phyloP scores from a whole-genome alignment of 352 stramenopile genomes.

The Phytophthora pseudosyringae region DNA sequence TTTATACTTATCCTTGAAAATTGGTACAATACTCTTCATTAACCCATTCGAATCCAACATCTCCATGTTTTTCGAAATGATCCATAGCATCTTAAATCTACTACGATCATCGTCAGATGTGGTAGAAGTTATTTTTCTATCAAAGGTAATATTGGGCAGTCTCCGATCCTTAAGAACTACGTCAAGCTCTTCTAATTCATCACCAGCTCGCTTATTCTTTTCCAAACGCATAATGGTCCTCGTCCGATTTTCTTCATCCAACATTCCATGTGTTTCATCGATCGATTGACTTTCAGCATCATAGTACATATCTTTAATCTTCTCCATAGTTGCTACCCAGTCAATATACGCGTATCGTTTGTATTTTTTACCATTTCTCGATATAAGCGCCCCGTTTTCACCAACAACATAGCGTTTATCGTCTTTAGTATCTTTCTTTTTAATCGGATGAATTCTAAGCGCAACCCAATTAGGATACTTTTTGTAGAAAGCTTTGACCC shows the following conservation, averaged over 20 bases:
- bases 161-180: too few relatives aligned
- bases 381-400: too few relatives aligned
- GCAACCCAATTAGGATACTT: constrained; percentile 14
- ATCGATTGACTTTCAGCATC: constrained; percentile 21
- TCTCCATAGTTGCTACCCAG: constrained; percentile 14
- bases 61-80: too few relatives aligned
- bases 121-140: too few relatives aligned
- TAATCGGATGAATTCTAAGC: neutral
- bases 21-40: constrained; percentile 7
- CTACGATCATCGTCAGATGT: neutral
- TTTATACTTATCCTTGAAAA: constrained; percentile 18
- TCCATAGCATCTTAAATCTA: constrained; percentile 6
- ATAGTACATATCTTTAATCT: constrained; percentile 4
- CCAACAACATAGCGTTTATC: constrained; percentile 13
- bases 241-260: constrained; percentile 6
- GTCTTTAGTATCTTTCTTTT: constrained; percentile 6
- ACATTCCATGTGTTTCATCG: constrained; percentile 15
- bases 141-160: too few relatives aligned
- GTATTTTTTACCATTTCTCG: too few relatives aligned
- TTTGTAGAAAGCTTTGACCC: constrained; percentile 17
- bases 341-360: too few relatives aligned
- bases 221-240: neutral
- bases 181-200: too few relatives aligned
- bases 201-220: too few relatives aligned
- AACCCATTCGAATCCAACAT: constrained; percentile 12